Evolutionary conservation across 306 rosid species (phyloP).

Genomic region (Acacia melanoxylon): DNA sequence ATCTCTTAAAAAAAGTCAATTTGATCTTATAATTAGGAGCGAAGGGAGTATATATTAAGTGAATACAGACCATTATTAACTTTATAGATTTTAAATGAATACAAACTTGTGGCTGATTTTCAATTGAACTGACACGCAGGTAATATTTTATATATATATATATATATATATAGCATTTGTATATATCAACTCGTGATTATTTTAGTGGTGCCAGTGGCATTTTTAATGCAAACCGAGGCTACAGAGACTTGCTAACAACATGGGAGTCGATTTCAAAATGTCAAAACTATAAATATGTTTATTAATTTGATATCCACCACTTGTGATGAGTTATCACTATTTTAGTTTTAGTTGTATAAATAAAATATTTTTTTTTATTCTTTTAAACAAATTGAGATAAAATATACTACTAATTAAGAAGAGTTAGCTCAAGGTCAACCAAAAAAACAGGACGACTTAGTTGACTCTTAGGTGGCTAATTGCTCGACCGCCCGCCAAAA

Average conservation of each 20-base stretch:
- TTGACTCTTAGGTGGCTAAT: background rate
- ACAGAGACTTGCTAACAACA: background rate
- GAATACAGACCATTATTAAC: background rate
- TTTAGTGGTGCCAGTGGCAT: background rate
- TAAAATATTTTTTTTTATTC: background rate
- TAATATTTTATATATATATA: background rate
- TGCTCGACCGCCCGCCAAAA: background rate
- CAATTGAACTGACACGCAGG: background rate
- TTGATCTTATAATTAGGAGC: no score
- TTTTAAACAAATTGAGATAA: background rate
- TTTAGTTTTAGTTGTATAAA: background rate
- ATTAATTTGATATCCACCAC: background rate
- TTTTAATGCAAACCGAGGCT: background rate
- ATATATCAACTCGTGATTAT: background rate
- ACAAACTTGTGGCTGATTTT: background rate
- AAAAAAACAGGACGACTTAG: background rate
- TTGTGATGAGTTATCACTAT: background rate
- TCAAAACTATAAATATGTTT: background rate
- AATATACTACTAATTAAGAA: no score
- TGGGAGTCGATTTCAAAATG: background rate
- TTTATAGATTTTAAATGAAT: background rate
- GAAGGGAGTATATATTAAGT: background rate
- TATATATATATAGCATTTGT: background rate
- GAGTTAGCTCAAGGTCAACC: background rate
- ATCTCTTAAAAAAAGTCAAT: no score